These are phyloP conservation scores for Metschnikowia continentalis DNA, from an alignment of 805 yeast genomes.

Conservation along the genomic window DNA sequence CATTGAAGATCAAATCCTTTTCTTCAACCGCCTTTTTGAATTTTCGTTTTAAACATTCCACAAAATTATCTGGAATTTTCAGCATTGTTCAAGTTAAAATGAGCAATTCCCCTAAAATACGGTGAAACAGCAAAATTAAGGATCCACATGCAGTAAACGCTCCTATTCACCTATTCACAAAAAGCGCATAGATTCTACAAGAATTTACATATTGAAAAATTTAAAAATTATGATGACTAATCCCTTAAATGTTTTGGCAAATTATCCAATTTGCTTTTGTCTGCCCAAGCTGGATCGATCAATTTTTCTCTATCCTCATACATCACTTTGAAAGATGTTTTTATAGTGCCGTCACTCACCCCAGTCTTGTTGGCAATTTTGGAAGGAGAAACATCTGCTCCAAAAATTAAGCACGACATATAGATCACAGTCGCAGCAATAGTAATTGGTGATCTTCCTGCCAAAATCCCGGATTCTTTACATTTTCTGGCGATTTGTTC, in stretches of 20 bases:
- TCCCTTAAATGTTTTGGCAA: constrained; percentile 22
- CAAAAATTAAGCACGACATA: constrained; percentile 87
- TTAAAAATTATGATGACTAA: neutral
- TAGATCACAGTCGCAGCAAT: constrained; percentile 97
- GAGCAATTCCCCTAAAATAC: neutral
- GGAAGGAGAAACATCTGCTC: constrained; percentile 67
- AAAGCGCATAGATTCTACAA: neutral
- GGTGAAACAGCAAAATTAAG: neutral
- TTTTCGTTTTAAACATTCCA: constrained; percentile 28
- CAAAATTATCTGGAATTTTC: constrained; percentile 37
- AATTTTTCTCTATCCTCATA: constrained; percentile 63
- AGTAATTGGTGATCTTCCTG: constrained; percentile 95
- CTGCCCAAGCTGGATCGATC: constrained; percentile 75
- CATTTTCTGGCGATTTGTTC: constrained; percentile 88
- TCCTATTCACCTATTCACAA: neutral
- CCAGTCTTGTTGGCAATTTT: constrained; percentile 90
- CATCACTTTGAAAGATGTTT: constrained; percentile 81
- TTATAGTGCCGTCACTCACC: constrained; percentile 95
- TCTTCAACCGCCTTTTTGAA: constrained; percentile 47
- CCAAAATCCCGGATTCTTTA: constrained; percentile 87
- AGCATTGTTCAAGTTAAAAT: neutral
- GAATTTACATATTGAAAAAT: neutral
- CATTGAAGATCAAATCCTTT: constrained; percentile 49
- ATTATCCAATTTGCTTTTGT: constrained; percentile 53
- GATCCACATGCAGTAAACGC: neutral